Base-by-base conservation (phyloP, 257 asterid species). In the Solanum clarkiae region DNA sequence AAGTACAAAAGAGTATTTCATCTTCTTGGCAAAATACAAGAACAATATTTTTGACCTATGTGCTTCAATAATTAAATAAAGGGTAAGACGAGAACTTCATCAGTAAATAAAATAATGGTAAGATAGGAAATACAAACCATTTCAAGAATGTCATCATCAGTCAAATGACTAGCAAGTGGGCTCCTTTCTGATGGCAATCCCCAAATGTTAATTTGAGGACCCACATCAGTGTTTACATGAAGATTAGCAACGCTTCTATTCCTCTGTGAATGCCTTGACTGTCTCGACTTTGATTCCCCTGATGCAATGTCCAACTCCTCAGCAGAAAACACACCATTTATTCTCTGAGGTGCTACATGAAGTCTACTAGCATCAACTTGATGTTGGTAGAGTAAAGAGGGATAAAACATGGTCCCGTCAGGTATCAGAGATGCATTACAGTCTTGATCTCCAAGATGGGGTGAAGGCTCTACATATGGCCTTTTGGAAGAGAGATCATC, bases 61-160 rank as follows among this genome's bases (percentile, higher is more conserved):
- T 49, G 63, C 62, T 15, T 14, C 82, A 51, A 15, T 75, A 75
- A 75, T 53, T 75, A 75, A 77, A 77, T 51, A 4, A 24, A 45
- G n/a, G 60, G 14, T 11, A 92, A 89, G 26, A 87, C 26, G 62
- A 84, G 62, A 81, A 32, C 68, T 66, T 49, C 51, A 83, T 68
- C 69, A 57, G 40, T 29, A 47, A 82, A 84, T 57, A 55, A 32
- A 54, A 74, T n/a, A 29, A 29, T 47, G 20, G 74, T 62, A 77
- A 88, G 85, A 88, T 66, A 86, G 86, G 86, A 87, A 87, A 83
- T 74, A 89, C 84, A 68, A 89, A 94, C 98, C 99, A 94, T 96
- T 84, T 94, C 94, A 84, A 96, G 93, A 84, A 96, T 89, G 91
- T 94, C 98, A 85, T 96, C 97, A 84, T 96, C 98, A 56, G 98